Base-by-base conservation (phyloP, 305 asterid species). In the Rubia balearica region DNA sequence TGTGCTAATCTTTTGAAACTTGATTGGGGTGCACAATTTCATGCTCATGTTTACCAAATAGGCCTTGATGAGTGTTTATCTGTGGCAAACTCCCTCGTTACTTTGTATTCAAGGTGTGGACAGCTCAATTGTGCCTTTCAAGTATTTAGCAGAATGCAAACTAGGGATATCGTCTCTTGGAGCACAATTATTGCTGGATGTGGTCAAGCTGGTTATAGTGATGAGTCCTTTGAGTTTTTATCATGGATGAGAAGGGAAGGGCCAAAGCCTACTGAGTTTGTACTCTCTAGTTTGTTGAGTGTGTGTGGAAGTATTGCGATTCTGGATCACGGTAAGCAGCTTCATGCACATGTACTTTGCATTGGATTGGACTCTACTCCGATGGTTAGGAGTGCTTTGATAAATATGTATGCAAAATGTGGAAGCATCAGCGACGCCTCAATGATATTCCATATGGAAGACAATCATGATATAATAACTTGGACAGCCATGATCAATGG, bases 401-500 rank as follows among this genome's bases (percentile, higher is more conserved):
- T 91, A 73, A 85, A 80, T 76, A 88, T 91, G 98, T 89, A 91
- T 61, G 80, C 94, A n/a, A 91, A 91, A 83, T 89, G 94, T 61
- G 98, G 98, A 65, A 86, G 85, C 77, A 76, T 91, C 66, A 76
- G 63, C 60, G 95, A 88, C 69, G 96, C 92, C 13, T 84, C 78
- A 11, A 74, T 36, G 46, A 71, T 81, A 27, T 88, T 86, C 49
- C 56, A 76, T 19, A 65, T 70, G 49, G 81, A 84, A 17, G 79
- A 79, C 76, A 71, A 76, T 40, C 78, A 82, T 76, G 96, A 90
- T 77, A 80, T 90, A 43, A 79, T 87, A 33, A 88, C 95, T 45
- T 92, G 96, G 96, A 92, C 95, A 10, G 90, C 96, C 76, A 87
- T 90, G 96, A 92, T 92, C 64, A 86, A 77, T 68, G 98, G 97